phyloP scores from a whole-genome alignment of 2,329 filamentous ascomycete genomes.

The Celoporthe dispersa region DNA sequence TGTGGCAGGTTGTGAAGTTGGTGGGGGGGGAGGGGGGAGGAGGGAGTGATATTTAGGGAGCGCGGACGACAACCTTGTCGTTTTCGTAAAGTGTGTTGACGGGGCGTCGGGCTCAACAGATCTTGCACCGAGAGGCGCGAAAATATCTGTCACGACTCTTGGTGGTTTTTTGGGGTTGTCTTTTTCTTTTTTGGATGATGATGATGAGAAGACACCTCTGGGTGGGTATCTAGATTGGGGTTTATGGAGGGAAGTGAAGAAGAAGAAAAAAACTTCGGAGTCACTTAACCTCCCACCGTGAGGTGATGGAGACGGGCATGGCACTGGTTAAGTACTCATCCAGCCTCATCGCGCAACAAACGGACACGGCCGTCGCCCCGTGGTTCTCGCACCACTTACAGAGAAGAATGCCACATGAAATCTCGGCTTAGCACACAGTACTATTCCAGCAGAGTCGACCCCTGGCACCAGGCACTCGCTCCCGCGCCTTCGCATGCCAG shows the following conservation, averaged over 20 bases:
- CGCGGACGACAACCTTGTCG: conserved; percentile 10
- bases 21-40: too few species aligned
- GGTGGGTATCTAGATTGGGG: conserved; percentile 6
- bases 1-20: too few species aligned
- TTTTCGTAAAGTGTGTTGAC: not conserved
- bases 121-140: not conserved
- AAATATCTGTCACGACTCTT: not conserved
- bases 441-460: conserved; percentile 9
- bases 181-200: not conserved
- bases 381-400: conserved; percentile 11
- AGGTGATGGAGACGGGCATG: conserved; percentile 19
- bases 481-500: conserved; percentile 10
- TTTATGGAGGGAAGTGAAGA: conserved; percentile 13
- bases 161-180: too few species aligned
- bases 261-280: conserved; percentile 12
- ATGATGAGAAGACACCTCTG: not conserved
- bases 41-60: not conserved
- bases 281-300: conserved; percentile 7
- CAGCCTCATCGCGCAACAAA: conserved; percentile 11
- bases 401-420: not conserved
- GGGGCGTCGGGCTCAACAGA: not conserved
- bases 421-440: conserved; percentile 11
- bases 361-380: conserved; percentile 16
- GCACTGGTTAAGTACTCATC: conserved; percentile 26
- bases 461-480: conserved; percentile 1